Evolutionary conservation across 805 yeast genomes (phyloP).

Genomic region (Candida patagonica): DNA sequence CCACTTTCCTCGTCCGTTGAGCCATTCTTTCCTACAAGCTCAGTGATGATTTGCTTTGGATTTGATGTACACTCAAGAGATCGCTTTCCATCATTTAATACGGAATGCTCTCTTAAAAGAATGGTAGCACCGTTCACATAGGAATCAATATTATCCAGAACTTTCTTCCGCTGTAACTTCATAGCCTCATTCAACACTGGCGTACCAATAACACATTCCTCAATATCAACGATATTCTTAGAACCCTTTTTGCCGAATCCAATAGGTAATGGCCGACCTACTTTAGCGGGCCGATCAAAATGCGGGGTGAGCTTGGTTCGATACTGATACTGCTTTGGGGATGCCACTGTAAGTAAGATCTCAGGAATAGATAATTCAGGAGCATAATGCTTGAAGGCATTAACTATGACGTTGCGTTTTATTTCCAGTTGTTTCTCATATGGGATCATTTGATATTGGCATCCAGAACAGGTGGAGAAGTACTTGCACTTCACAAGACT

Average conservation of each 20-base stretch:
- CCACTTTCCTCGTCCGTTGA: background rate
- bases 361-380: slow-evolving; percentile 53
- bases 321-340: slow-evolving; percentile 70
- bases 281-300: slow-evolving; percentile 60
- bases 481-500: slow-evolving; percentile 63
- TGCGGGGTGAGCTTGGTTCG: slow-evolving; percentile 96
- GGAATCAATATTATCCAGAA: slow-evolving; percentile 38
- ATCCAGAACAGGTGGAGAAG: slow-evolving; percentile 90
- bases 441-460: slow-evolving; percentile 77
- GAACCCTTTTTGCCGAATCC: slow-evolving; percentile 85
- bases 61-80: slow-evolving; percentile 60
- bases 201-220: slow-evolving; percentile 89
- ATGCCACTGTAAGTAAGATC: slow-evolving; percentile 54
- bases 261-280: slow-evolving; percentile 48
- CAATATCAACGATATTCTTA: slow-evolving; percentile 71
- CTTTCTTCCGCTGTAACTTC: slow-evolving; percentile 52
- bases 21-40: slow-evolving; percentile 51
- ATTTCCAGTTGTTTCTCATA: slow-evolving; percentile 65
- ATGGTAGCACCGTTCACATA: slow-evolving; percentile 80
- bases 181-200: slow-evolving; percentile 65
- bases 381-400: slow-evolving; percentile 68
- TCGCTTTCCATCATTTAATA: slow-evolving; percentile 35
- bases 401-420: slow-evolving; percentile 64
- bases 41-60: slow-evolving; percentile 69
- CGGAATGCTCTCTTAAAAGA: slow-evolving; percentile 62